These are phyloP conservation scores for Colletotrichum lini DNA, from an alignment of 2,329 filamentous ascomycete species.

Conservation along the genomic window DNA sequence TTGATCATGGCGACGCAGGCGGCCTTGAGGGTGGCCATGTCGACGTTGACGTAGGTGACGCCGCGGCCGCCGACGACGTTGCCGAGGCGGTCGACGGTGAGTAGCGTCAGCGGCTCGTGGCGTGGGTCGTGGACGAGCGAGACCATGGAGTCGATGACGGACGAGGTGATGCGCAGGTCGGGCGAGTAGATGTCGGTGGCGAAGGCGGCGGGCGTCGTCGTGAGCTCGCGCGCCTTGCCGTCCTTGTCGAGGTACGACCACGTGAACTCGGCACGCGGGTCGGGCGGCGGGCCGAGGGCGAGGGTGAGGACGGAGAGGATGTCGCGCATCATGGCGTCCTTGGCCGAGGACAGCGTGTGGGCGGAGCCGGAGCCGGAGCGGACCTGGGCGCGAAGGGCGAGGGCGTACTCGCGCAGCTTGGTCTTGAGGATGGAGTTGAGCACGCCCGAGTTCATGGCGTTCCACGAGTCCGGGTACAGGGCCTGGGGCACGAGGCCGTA, in stretches of 20 bases:
- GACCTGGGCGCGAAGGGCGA: conserved; percentile 76
- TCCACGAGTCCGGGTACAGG: conserved; percentile 87
- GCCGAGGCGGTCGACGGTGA: conserved; percentile 84
- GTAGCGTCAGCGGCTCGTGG: conserved; percentile 78
- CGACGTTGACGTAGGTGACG: conserved; percentile 87
- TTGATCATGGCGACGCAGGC: conserved; percentile 84
- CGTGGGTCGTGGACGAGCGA: conserved; percentile 90
- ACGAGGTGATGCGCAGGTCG: conserved; percentile 71
- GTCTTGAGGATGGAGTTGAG: conserved; percentile 84
- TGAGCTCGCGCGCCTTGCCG: conserved; percentile 74
- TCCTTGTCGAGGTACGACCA: conserved; percentile 85
- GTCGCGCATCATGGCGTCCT: conserved; percentile 83
- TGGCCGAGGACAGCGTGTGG: conserved; percentile 64
- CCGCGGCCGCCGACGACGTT: conserved; percentile 84
- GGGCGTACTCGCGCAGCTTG: conserved; percentile 87
- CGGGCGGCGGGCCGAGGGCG: conserved; percentile 84
- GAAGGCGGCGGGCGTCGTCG: conserved; percentile 78
- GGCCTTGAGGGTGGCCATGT: conserved; percentile 79
- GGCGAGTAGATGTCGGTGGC: conserved; percentile 76
- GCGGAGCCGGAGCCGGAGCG: conserved; percentile 47
- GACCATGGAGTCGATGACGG: conserved; percentile 78
- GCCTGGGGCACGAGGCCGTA: conserved; percentile 89
- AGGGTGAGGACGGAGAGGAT: conserved; percentile 87
- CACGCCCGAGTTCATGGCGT: conserved; percentile 77
- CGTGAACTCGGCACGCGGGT: conserved; percentile 76